phyloP scores from a whole-genome alignment of 768 basidiomycete species.

The Amanita muscaria region DNA sequence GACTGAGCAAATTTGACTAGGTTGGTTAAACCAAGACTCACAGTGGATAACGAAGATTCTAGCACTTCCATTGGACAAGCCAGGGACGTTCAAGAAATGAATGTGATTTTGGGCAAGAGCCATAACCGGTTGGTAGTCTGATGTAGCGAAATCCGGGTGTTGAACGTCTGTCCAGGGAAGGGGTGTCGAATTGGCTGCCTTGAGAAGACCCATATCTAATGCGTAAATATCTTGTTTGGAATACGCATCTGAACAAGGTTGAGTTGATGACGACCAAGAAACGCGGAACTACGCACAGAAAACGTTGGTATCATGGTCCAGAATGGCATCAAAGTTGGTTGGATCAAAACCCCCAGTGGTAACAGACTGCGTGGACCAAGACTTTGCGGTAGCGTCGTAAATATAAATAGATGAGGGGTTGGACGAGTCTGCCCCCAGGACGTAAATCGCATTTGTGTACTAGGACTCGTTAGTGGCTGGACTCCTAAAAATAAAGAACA shows the following conservation, averaged over 20 bases:
- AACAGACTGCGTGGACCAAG: slow-evolving; percentile 72
- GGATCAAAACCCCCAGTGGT: slow-evolving; percentile 49
- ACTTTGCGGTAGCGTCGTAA: slow-evolving; percentile 60
- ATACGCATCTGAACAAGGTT: slow-evolving; percentile 46
- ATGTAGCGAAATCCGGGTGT: slow-evolving; percentile 40
- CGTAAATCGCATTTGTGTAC: slow-evolving; percentile 82
- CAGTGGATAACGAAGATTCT: slow-evolving; percentile 74
- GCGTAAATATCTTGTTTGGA: slow-evolving; percentile 57
- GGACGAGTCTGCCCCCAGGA: slow-evolving; percentile 66
- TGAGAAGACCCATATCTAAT: slow-evolving; percentile 62
- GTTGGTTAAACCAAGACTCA: slow-evolving; percentile 21
- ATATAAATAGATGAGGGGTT: slow-evolving; percentile 70
- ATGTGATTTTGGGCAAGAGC: slow-evolving; percentile 70
- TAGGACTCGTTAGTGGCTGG: slow-evolving; percentile 27
- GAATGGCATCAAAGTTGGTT: slow-evolving; percentile 55
- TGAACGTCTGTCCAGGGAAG: slow-evolving; percentile 60
- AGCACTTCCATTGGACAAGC: slow-evolving; percentile 44
- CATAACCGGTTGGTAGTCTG: slow-evolving; percentile 50
- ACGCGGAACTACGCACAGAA: slow-evolving; percentile 47
- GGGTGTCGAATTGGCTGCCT: slow-evolving; percentile 45
- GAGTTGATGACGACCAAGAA: slow-evolving; percentile 3
- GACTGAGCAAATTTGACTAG: neutral
- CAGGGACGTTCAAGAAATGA: slow-evolving; percentile 59
- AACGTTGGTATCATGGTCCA: slow-evolving; percentile 93
- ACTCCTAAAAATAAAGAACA: neutral